phyloP scores from a whole-genome alignment of 2,329 filamentous ascomycete species.

The Aaosphaeria arxii region DNA sequence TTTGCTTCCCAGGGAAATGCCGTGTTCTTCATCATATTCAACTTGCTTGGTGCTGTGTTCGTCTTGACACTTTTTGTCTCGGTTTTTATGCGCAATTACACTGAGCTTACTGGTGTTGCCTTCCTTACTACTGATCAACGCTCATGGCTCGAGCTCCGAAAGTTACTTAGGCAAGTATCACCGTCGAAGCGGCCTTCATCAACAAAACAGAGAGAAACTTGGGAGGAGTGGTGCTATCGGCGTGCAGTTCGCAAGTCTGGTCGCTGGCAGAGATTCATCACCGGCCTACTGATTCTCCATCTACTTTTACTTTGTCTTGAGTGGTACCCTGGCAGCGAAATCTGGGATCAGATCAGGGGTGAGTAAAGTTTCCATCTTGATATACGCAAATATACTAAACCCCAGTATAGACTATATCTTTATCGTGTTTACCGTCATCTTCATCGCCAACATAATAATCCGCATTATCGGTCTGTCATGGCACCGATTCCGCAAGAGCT shows the following conservation, averaged over 20 bases:
- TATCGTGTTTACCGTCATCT: conserved; percentile 75
- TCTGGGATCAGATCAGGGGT: conserved; percentile 69
- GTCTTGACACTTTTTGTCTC: conserved; percentile 96
- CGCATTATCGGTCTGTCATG: conserved; percentile 87
- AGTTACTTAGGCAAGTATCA: conserved; percentile 86
- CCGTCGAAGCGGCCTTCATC: conserved; percentile 89
- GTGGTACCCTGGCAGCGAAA: conserved; percentile 70
- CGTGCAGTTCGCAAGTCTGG: conserved; percentile 92
- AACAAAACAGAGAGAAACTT: conserved; percentile 66
- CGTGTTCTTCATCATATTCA: conserved; percentile 94
- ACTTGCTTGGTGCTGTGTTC: conserved; percentile 92
- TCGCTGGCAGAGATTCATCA: conserved; percentile 83
- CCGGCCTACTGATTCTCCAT: conserved; percentile 75
- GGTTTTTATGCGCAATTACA: conserved; percentile 99
- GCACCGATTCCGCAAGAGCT: conserved; percentile 86
- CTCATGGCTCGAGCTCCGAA: conserved; percentile 93
- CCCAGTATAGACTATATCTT: conserved; percentile 64
- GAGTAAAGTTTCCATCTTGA: conserved; percentile 8
- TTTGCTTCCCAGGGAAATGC: conserved; percentile 78
- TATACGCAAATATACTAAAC: conserved; percentile 14
- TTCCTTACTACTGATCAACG: conserved; percentile 94
- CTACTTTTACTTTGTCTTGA: conserved; percentile 80
- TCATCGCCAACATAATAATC: conserved; percentile 77
- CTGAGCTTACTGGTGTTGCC: conserved; percentile 94
- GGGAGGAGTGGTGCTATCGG: conserved; percentile 94